These are phyloP conservation scores for Calonectria pteridis DNA, from an alignment of 2,329 filamentous ascomycete species.

Conservation along the genomic window DNA sequence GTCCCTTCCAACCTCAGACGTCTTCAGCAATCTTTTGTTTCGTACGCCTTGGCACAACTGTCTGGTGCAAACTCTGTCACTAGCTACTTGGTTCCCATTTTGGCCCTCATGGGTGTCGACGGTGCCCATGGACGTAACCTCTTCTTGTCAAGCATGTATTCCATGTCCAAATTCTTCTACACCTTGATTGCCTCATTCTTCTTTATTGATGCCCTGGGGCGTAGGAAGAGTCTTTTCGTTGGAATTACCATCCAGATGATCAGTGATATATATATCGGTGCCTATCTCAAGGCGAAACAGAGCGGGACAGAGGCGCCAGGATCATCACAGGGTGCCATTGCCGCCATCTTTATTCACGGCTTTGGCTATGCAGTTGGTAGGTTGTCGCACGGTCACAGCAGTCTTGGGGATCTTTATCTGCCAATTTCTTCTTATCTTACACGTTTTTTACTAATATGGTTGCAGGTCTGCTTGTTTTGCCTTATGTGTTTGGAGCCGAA, in stretches of 20 bases:
- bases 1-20: slow-evolving; percentile 54
- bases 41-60: slow-evolving; percentile 56
- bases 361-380: slow-evolving; percentile 56
- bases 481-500: slow-evolving; percentile 54
- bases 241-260: slow-evolving; percentile 53
- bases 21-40: slow-evolving; percentile 52
- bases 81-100: slow-evolving; percentile 57
- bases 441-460: not conserved
- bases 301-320: slow-evolving; percentile 36
- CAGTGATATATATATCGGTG: slow-evolving; percentile 56
- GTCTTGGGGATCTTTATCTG: too few relatives aligned
- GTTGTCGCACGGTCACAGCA: not conserved
- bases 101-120: slow-evolving; percentile 46
- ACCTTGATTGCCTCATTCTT: slow-evolving; percentile 57
- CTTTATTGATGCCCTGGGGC: slow-evolving; percentile 58
- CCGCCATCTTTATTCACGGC: slow-evolving; percentile 58
- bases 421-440: not conserved
- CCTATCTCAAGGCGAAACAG: slow-evolving; percentile 53
- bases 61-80: slow-evolving; percentile 60
- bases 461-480: slow-evolving; percentile 52
- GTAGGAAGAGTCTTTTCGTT: slow-evolving; percentile 52
- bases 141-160: slow-evolving; percentile 58
- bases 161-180: slow-evolving; percentile 57
- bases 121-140: slow-evolving; percentile 48
- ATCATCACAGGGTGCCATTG: slow-evolving; percentile 55